These are phyloP conservation scores for Tricholomella constricta DNA, from an alignment of 768 basidiomycete genomes.

Conservation along the genomic window DNA sequence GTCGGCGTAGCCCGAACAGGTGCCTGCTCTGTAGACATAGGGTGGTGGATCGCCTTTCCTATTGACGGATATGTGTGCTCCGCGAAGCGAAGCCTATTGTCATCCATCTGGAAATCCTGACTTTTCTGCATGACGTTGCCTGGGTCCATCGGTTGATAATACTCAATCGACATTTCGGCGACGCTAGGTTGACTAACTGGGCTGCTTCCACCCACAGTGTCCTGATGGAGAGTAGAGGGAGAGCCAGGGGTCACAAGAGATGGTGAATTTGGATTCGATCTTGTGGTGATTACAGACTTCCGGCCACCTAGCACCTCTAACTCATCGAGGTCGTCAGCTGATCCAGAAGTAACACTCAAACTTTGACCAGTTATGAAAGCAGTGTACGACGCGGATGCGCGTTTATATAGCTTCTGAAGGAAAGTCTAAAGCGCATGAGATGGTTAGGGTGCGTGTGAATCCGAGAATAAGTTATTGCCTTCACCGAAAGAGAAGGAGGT, in stretches of 20 bases:
- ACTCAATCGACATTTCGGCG: constrained; percentile 26
- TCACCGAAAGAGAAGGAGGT: constrained; percentile 37
- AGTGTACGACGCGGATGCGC: constrained; percentile 35
- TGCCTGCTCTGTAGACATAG: constrained; percentile 2
- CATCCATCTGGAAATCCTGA: constrained; percentile 14
- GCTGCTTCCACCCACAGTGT: constrained; percentile 20
- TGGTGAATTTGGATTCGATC: constrained; percentile 32
- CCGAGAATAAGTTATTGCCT: constrained; percentile 5
- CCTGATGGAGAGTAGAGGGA: constrained; percentile 19
- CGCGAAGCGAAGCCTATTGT: constrained; percentile 10
- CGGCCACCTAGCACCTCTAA: constrained; percentile 41
- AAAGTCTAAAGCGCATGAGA: constrained; percentile 28
- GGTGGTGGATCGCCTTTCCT: constrained; percentile 10
- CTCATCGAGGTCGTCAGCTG: constrained; percentile 31
- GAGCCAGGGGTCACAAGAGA: constrained; percentile 19
- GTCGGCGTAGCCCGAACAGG: not conserved
- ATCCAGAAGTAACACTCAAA: not conserved
- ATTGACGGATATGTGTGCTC: constrained; percentile 13
- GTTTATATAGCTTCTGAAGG: constrained; percentile 37
- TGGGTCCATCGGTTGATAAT: constrained; percentile 24
- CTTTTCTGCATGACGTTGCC: constrained; percentile 4
- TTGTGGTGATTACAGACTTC: constrained; percentile 34
- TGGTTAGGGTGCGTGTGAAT: not conserved
- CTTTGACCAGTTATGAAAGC: constrained; percentile 29
- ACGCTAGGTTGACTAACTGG: constrained; percentile 23